Evolutionary conservation across 805 yeast species (phyloP), one percentile per base, ranked within the genome.

Genomic region (Yamadazyma tumulicola): DNA sequence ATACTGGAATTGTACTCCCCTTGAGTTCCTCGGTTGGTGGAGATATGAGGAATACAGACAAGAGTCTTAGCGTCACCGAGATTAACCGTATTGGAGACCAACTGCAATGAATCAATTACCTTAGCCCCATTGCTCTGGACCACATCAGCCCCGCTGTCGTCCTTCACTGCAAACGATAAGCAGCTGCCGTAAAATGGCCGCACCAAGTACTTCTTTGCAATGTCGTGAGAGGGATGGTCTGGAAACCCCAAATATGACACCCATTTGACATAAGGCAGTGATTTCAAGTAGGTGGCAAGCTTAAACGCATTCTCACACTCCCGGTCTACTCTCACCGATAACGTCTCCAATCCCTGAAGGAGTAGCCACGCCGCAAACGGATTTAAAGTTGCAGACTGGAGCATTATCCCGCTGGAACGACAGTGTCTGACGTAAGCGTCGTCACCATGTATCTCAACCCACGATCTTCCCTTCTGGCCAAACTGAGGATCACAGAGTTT

Each of bases 1-100:
- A 77, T 72, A 32, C 77, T 75, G 61, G 81, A 88, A 62, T 94
- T 77, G 49, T 76, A 79, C 35, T 69, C 84, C 56, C 70, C 69
- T 55, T 89, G 85, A 57, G 85, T 85, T 54, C 93, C 94, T 39
- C 89, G 89, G 52, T 85, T 94, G 51, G 95, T 85, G 93, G 85
- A 85, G 39, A 78, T 77, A 30, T 94, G 89, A 26, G 95, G 95
- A 30, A 85, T 87, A 62, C 85, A 94, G 44, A 83, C 64, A 50
- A 85, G 67, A 8, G 88, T 79, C 67, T 85, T 95, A 42, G 86
- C 79, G 48, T 95, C 95, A 48, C 95, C 95, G 41, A 85, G 72
- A 16, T 94, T 85, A 65, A 85, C 95, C 34, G 95, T 94, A 54
- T 85, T 69, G 17, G 91, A 79, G 69, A 86, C 85, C 42, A 83